Base-by-base conservation (phyloP, 1,139 yeast genomes). In the Yamadazyma aaseri region DNA sequence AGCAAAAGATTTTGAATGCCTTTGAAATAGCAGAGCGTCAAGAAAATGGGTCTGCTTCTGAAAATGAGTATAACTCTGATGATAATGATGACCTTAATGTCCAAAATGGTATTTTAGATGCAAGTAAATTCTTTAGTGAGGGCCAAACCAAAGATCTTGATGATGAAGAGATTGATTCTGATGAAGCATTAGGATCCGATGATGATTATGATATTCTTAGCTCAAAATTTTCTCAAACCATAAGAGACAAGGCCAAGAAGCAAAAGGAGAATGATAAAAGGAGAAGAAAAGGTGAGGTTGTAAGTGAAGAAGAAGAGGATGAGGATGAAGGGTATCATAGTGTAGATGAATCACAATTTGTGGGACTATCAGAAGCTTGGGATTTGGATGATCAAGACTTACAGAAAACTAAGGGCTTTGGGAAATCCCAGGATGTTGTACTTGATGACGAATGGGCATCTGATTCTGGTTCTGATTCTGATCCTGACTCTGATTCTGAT, bases 321-420 rank as follows among this genome's bases (percentile, higher is more conserved):
- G 64, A 60, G 8, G 70, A 62, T 28, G 72, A 65, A 13, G 77
- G 76, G 58, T 81, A 76, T 44, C 64, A 60, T 30, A 75, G 81
- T 50, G 57, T 76, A 31, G 96, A 89, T 50, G 96, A 86, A 54
- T 65, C 63, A 23, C 85, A 86, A 47, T 67, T 89, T 39, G 75
- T 85, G 35, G 76, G 95, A 0, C 66, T 89, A 31, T 84, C 95
- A 6, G 89, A 82, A 47, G 90, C 86, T 5, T 89, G 96, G 96
- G 97, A 85, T 56, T 58, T 79, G 64, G 95, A 86, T 53, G 89
- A 80, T 22, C 61, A 56, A 28, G 82, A 76, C 40, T 54, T 61
- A 41, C 50, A 50, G 18, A 51, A 49, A 28, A 41, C 50, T 3
- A 51, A 54, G 17, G 42, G 45, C 14, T 35, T 34, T 2, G 39